These are phyloP conservation scores for Coemansia sp. DNA, from an alignment of 192 early-diverging fungal species.

Conservation along the genomic window DNA sequence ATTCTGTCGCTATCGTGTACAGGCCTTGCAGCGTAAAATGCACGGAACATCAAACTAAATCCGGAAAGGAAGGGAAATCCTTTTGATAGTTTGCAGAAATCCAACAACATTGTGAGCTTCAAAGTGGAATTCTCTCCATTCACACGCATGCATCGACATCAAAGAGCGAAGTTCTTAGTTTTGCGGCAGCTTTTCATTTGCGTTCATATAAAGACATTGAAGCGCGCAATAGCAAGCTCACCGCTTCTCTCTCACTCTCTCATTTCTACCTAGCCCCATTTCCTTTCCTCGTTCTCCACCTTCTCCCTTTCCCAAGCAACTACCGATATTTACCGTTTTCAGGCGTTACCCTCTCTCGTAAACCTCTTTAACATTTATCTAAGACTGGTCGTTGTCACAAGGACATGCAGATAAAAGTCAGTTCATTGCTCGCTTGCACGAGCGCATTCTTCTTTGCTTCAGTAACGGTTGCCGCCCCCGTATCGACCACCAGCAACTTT, in stretches of 20 bases:
- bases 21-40: neutral
- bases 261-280: neutral
- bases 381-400: too few species aligned
- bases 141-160: too few species aligned
- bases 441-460: slow-evolving; percentile 26
- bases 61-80: slow-evolving; percentile 5
- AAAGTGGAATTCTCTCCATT: too few species aligned
- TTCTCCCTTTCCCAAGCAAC: too few species aligned
- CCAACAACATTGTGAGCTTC: neutral
- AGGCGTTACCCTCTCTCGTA: slow-evolving; percentile 15
- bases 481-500: slow-evolving; percentile 22
- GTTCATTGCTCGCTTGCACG: slow-evolving; percentile 18
- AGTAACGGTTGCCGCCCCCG: slow-evolving; percentile 26
- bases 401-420: slow-evolving; percentile 14
- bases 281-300: neutral
- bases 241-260: neutral
- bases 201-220: neutral
- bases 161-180: too few species aligned
- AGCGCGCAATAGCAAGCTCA: neutral
- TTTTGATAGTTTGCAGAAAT: neutral
- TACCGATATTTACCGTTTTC: too few species aligned
- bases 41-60: neutral
- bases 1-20: too few species aligned
- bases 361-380: slow-evolving; percentile 7
- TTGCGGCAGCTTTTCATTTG: slow-evolving; percentile 4